phyloP scores from a whole-genome alignment of 306 rosid species.

The Quercus variabilis region DNA sequence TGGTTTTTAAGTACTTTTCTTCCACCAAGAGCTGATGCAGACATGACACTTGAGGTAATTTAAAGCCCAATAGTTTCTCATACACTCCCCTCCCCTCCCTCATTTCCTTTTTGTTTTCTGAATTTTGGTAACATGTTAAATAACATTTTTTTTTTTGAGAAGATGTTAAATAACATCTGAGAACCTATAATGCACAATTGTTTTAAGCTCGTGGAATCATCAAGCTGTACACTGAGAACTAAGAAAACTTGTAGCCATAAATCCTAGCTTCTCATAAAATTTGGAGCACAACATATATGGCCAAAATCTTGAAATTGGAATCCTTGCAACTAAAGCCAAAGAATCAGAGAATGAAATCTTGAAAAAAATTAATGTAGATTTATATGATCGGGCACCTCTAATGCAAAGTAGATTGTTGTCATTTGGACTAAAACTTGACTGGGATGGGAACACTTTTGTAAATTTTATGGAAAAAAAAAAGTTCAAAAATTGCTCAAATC shows the following conservation, averaged over 20 bases:
- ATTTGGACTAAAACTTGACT: too few relatives aligned
- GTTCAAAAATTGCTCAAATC: background rate
- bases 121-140: background rate
- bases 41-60: slow-evolving; percentile 81
- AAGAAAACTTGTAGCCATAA: too few relatives aligned
- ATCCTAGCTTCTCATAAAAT: too few relatives aligned
- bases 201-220: background rate
- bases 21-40: slow-evolving; percentile 71
- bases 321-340: too few relatives aligned
- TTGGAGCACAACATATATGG: too few relatives aligned
- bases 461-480: background rate
- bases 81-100: background rate
- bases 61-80: background rate
- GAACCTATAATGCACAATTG: background rate
- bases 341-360: too few relatives aligned
- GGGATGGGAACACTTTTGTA: too few relatives aligned
- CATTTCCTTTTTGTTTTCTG: background rate
- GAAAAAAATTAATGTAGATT: too few relatives aligned
- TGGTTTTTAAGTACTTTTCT: slow-evolving; percentile 75
- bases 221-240: too few relatives aligned
- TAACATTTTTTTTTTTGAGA: background rate
- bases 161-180: background rate
- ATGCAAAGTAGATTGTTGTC: too few relatives aligned
- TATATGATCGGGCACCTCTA: too few relatives aligned
- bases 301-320: too few relatives aligned